phyloP scores from a whole-genome alignment of 164 flowering plant species.

The Berberis thunbergii region DNA sequence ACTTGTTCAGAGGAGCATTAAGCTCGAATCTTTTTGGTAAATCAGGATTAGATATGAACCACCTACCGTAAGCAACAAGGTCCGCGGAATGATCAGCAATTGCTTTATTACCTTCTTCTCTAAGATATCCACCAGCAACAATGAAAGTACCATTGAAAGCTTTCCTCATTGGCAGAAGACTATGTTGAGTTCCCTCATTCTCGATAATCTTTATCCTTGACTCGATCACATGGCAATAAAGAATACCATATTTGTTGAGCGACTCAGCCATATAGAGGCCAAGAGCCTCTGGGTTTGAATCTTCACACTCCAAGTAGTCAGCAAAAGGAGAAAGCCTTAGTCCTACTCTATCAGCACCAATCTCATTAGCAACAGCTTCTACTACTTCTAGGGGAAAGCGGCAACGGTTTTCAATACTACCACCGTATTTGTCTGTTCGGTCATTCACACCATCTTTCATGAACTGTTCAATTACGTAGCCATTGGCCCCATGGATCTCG shows the following conservation, averaged over 20 bases:
- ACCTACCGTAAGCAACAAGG: conserved; percentile 15
- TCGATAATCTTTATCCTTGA: conserved; percentile 14
- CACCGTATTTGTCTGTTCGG: conserved; percentile 13
- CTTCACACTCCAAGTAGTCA: conserved; percentile 5
- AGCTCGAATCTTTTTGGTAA: conserved; percentile 14
- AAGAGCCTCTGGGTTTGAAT: conserved; percentile 18
- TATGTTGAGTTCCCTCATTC: conserved; percentile 3
- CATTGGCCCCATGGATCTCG: conserved; percentile 21
- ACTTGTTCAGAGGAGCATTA: conserved; percentile 17
- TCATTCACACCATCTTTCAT: conserved; percentile 17
- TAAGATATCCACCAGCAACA: conserved; percentile 11
- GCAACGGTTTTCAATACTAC: conserved; percentile 18
- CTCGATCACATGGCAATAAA: conserved; percentile 14
- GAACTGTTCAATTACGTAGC: conserved; percentile 18
- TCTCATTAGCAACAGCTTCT: conserved; percentile 15
- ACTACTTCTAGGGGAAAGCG: conserved; percentile 16
- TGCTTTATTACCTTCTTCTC: conserved; percentile 17
- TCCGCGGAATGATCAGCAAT: conserved; percentile 12
- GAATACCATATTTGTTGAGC: conserved; percentile 9
- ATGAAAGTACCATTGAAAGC: conserved; percentile 20
- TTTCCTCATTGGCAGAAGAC: conserved; percentile 15
- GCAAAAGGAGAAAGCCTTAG: conserved; percentile 19
- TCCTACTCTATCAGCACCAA: conserved; percentile 18
- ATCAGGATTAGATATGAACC: conserved; percentile 21
- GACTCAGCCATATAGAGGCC: conserved; percentile 17